Conservation (phyloP, 2,329 filamentous ascomycete species). For the Colletotrichum navitas region DNA sequence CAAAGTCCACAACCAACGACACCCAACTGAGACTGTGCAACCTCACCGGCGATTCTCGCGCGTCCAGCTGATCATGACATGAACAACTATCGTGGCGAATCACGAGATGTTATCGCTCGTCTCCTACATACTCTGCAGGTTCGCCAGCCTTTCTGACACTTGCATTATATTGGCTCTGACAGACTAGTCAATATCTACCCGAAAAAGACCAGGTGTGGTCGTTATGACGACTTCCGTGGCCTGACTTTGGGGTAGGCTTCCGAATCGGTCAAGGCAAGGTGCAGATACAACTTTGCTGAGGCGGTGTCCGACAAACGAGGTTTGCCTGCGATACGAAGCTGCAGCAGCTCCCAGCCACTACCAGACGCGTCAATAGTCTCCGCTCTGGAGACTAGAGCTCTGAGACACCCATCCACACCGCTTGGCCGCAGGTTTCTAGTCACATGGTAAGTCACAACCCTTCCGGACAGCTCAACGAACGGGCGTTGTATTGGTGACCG, state of each 20-base stretch:
- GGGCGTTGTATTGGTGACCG: conserved; percentile 35
- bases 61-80: conserved; percentile 39
- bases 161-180: not conserved
- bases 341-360: conserved; percentile 11
- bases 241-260: not conserved
- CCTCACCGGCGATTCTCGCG: conserved; percentile 10
- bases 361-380: conserved; percentile 20
- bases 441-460: conserved; percentile 42
- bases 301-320: not conserved
- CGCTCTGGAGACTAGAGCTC: conserved; percentile 16
- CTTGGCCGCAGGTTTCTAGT: conserved; percentile 35
- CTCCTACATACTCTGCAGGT: not conserved
- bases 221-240: conserved; percentile 2
- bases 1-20: conserved; percentile 35
- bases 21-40: conserved; percentile 39
- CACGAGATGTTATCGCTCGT: conserved; percentile 15
- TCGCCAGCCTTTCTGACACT: conserved; percentile 11
- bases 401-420: conserved; percentile 42
- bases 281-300: not conserved
- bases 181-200: not conserved
- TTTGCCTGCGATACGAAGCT: conserved; percentile 29
- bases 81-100: conserved; percentile 27
- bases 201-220: conserved; percentile 14
- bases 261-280: not conserved
- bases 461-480: conserved; percentile 21